Evolutionary conservation across 2,329 filamentous ascomycete species (phyloP).

Genomic region (Celoporthe dispersa): DNA sequence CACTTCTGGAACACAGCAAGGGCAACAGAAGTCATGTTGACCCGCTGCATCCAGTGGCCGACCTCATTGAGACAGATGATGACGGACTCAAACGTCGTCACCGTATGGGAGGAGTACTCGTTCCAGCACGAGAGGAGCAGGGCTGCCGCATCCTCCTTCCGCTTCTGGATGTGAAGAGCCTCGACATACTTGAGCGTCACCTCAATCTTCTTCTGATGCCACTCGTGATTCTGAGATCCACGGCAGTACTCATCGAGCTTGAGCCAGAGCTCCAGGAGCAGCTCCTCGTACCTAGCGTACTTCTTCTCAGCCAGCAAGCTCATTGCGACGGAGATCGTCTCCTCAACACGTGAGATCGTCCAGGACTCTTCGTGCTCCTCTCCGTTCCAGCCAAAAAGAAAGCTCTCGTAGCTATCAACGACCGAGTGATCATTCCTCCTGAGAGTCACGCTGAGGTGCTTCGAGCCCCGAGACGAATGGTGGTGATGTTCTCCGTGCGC

Average conservation of each 20-base stretch:
- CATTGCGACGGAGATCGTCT: background rate
- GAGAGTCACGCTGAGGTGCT: conserved; percentile 4
- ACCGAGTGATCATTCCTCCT: conserved; percentile 1
- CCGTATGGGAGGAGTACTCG: conserved; percentile 6
- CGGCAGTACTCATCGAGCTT: conserved; percentile 14
- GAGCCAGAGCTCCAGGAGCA: conserved; percentile 14
- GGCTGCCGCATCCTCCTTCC: conserved; percentile 8
- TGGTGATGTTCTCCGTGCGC: background rate
- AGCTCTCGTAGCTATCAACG: conserved; percentile 3
- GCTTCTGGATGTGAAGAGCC: conserved; percentile 12
- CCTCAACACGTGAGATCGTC: conserved; percentile 5
- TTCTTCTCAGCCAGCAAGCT: background rate
- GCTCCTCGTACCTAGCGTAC: conserved; percentile 4
- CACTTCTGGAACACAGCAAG: conserved; percentile 12
- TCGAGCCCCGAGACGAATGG: background rate
- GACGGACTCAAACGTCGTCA: conserved; percentile 2
- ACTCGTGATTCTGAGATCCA: conserved; percentile 10
- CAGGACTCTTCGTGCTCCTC: conserved; percentile 1
- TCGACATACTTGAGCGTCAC: conserved; percentile 15
- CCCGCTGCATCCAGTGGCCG: conserved; percentile 4
- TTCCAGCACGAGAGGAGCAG: conserved; percentile 15
- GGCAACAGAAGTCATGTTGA: conserved; percentile 1
- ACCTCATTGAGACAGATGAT: conserved; percentile 11
- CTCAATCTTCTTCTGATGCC: conserved; percentile 18
- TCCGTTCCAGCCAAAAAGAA: conserved; percentile 2